Evolutionary conservation across 2,329 filamentous ascomycete species (phyloP), one percentile per base, ranked within the genome.

Genomic region (Colletotrichum orchidophilum): DNA sequence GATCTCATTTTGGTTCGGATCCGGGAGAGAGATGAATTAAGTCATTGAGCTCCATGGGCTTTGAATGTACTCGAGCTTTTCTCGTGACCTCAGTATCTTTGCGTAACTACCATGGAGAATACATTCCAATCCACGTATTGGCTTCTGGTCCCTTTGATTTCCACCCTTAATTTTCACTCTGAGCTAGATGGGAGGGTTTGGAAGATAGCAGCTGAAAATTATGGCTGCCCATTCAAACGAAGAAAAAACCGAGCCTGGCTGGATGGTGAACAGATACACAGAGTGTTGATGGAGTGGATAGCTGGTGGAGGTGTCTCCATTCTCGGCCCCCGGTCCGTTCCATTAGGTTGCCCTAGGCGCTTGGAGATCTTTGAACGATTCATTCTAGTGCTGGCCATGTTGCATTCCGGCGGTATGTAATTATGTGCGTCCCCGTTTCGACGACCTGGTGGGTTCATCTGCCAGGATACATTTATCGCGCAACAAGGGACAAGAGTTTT

Each of bases 361-460:
- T 9, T 50, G 63, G 61, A 61, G 49, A 67, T 62, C 55, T 33
- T 18, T 39, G 57, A 55, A 46, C 8, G 31, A 46, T 70, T 50
- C 11, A 27, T 70, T 46, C 49, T 55, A 60, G 62, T 50, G 46
- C 35, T 65, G 21, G 18, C 31, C 59, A 9, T 9, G 46, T 65
- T 59, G 31, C 49, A 59, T 49, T 39, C n/a, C 26, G 21, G 21
- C 33, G 42, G 33, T 61, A 26, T 35, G 27, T 18, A 18, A 2
- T 3, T 60, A 7, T 29, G 26, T 39, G 27, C 21, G 33, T 49
- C 29, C 29, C 35, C 61, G 31, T n/a, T 21, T 18, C 24, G n/a
- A 13, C 21, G 21, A 46, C 62, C 46, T 55, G 58, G 62, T 46
- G 62, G 26, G n/a, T 58, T 46, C 52, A 15, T 52, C 58, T 39